These are phyloP conservation scores for Rhododendron griersonianum DNA, from an alignment of 148 eudicot genomes.

Conservation along the genomic window DNA sequence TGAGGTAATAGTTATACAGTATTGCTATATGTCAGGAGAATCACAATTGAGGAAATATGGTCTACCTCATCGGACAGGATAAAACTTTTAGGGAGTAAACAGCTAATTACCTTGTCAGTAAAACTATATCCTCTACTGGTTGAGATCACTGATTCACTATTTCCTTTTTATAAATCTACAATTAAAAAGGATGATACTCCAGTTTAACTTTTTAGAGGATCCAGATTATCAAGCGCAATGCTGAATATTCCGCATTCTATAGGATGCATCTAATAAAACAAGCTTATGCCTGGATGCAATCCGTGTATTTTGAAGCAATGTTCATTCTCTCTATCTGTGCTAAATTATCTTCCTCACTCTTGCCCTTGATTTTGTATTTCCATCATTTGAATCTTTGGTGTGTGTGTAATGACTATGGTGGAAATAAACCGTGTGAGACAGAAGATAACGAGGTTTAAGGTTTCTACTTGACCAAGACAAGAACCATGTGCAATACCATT, in stretches of 20 bases:
- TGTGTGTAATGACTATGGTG: too few species aligned
- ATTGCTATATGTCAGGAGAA: not conserved
- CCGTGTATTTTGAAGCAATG: not conserved
- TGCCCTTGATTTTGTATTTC: not conserved
- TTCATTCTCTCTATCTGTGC: not conserved
- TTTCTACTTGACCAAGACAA: too few species aligned
- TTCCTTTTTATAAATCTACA: not conserved
- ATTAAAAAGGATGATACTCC: not conserved
- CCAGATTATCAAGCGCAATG: not conserved
- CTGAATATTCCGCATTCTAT: not conserved
- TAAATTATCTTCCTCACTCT: not conserved
- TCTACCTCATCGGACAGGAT: not conserved
- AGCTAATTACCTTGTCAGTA: not conserved
- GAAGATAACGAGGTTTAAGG: too few species aligned
- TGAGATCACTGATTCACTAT: not conserved
- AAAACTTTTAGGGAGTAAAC: not conserved
- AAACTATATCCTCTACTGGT: not conserved
- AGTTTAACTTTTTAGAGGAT: not conserved
- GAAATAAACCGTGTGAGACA: too few species aligned
- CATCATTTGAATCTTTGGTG: not conserved
- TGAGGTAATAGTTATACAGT: too few species aligned
- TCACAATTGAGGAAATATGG: not conserved
- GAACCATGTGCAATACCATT: too few species aligned
- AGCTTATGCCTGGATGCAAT: not conserved
- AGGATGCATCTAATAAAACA: not conserved